phyloP scores from a whole-genome alignment of 2,329 filamentous ascomycete species.

The Thelonectria blattea region DNA sequence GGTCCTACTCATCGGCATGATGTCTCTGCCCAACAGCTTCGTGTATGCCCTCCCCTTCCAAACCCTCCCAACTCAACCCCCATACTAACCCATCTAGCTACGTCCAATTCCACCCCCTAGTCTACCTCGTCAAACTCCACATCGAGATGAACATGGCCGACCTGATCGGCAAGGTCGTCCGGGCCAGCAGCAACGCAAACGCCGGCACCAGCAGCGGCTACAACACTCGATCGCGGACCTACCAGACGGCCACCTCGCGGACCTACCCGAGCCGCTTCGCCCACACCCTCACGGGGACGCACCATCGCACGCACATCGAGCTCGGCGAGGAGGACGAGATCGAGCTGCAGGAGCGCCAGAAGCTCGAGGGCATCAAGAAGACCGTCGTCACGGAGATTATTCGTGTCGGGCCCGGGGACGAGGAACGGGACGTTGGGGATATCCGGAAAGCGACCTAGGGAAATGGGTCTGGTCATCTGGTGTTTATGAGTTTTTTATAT shows the following conservation, averaged over 20 bases:
- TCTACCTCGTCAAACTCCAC: slow-evolving; percentile 9
- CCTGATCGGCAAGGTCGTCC: slow-evolving; percentile 13
- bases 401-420: slow-evolving; percentile 19
- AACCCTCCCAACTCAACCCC: not conserved
- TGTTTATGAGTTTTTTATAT: not conserved
- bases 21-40: slow-evolving; percentile 12
- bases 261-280: slow-evolving; percentile 28
- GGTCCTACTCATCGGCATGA: slow-evolving; percentile 8
- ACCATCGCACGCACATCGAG: slow-evolving; percentile 32
- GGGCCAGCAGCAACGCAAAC: not conserved
- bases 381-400: slow-evolving; percentile 31
- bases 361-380: slow-evolving; percentile 33
- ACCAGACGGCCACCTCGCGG: slow-evolving; percentile 17
- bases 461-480: too few relatives aligned
- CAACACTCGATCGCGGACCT: slow-evolving; percentile 30
- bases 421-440: slow-evolving; percentile 22
- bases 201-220: slow-evolving; percentile 19
- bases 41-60: not conserved
- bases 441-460: too few relatives aligned
- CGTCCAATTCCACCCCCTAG: slow-evolving; percentile 9
- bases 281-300: slow-evolving; percentile 25
- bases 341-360: slow-evolving; percentile 33
- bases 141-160: slow-evolving; percentile 19
- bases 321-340: slow-evolving; percentile 36
- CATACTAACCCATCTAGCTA: not conserved